Base-by-base conservation (phyloP, 2,329 filamentous ascomycete genomes). In the Emmonsiellopsis sp. region DNA sequence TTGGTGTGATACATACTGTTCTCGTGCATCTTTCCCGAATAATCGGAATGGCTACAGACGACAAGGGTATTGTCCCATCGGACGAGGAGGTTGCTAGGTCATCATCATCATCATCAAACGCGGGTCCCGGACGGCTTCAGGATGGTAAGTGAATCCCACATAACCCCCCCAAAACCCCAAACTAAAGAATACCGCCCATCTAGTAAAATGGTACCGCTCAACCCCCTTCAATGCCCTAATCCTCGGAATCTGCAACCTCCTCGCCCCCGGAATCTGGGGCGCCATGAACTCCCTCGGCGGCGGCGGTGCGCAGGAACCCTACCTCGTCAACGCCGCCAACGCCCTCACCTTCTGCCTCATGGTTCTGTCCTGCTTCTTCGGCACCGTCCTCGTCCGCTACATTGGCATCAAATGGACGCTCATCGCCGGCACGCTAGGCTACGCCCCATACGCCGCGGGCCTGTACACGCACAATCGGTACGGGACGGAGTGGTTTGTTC, bases 201-300 rank as follows among this genome's bases (percentile, higher is more conserved):
- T 27, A 81, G 80, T 80, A 17, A 81, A 77, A 75, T 87, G 85
- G 85, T 80, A 87, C 62, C 80, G 83, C 31, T 85, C 83, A 1
- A 86, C 85, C 0, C 84, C 85, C 59, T 88, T 81, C 71, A 88
- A 88, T 69, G 83, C 85, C 49, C 78, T 83, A 34, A 79, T 89
- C 40, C 77, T 88, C 1, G 85, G 86, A 0, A 67, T 88, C 8
- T 87, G 83, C 68, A 87, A 86, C 62, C 80, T 88, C 56, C 73
- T 83, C 1, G 84, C 85, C 0, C 85, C 85, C 0, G 85, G 85
- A 0, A 84, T 88, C 56, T 88, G 85, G 85, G 78, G 76, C 10
- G 84, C 83, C 6, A 86, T 88, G 84, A 88, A 87, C 69, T 83
- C 79, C 0, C 76, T 88, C 0, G 85, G 85, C 8, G 86, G 83